Base-by-base conservation (phyloP, 257 asterid genomes). In the Salvia hispanica region DNA sequence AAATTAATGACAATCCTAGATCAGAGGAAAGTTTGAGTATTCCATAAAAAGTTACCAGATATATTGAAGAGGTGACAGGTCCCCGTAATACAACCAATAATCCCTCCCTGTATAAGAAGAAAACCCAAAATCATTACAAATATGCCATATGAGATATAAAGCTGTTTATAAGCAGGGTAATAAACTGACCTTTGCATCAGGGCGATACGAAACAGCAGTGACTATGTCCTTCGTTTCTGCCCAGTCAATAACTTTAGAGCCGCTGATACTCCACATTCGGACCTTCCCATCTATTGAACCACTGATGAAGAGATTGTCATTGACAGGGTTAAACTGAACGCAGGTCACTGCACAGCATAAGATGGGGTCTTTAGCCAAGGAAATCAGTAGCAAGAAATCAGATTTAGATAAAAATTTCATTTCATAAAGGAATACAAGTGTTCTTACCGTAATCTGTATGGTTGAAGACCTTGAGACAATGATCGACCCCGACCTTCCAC, bases 251-350 rank as follows among this genome's bases (percentile, higher is more conserved):
- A 94, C 99, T 72, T 86, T 90, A 71, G 88, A 65, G 65, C 86
- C 76, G 64, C 63, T 76, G 16, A 84, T 71, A 9, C 73, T 78
- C 99, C 99, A 94, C 71, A 94, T 84, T 25, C 99, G 95, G 65
- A 88, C 84, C 79, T 94, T 94, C 54, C 99, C 98, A 58, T 94
- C 99, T 63, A 94, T 85, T 25, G 99, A 91, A 52, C 99, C 98
- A 75, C 96, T 94, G 76, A 94, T 64, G 83, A 94, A 94, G 81
- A 74, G 83, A 74, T 89, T 88, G 73, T 88, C 82, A 31, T 84
- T 78, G 77, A 78, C 74, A 0, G 99, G 97, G 72, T 87, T 85
- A 76, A 91, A 91, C 61, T 89, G 96, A 74, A 81, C 62, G 79
- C 96, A 84, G 37, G 98, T 89, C 79, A 92, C 98, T 92, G 91